Conservation (phyloP, 371 early-diverging fungal genomes). For the Mucor lusitanicus region DNA sequence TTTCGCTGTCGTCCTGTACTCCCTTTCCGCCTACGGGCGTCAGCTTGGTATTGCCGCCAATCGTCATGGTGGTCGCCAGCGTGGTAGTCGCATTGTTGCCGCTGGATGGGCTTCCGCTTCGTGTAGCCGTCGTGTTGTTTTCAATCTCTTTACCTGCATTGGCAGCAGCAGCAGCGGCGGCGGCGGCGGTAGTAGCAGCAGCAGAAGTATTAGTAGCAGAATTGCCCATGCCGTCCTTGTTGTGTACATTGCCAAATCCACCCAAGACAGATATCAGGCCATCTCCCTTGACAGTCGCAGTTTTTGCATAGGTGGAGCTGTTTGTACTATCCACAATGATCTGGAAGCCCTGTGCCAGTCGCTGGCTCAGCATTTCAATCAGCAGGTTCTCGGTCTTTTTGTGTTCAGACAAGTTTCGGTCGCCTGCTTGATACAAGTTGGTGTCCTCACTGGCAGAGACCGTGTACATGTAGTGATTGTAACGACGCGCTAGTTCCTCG, state of each 20-base stretch:
- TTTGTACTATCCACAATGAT: constrained; percentile 67
- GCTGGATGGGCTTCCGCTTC: constrained; percentile 11
- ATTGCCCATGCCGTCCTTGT: constrained; percentile 15
- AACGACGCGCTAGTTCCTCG: constrained; percentile 71
- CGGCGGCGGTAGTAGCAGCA: no score
- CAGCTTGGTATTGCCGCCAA: constrained; percentile 11
- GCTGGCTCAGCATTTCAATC: constrained; percentile 85
- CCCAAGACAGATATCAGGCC: constrained; percentile 9
- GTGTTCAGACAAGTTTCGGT: constrained; percentile 44
- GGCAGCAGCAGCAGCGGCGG: background rate
- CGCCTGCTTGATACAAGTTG: constrained; percentile 57
- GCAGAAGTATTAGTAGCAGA: background rate
- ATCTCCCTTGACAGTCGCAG: constrained; percentile 10
- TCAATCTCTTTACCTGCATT: constrained; percentile 11
- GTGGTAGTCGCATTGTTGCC: constrained; percentile 7
- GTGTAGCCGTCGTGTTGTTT: background rate
- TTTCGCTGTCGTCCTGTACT: constrained; percentile 26
- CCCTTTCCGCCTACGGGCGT: background rate
- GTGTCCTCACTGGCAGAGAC: constrained; percentile 74
- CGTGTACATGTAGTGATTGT: constrained; percentile 82
- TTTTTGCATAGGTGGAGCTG: constrained; percentile 23
- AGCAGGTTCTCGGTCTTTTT: constrained; percentile 70
- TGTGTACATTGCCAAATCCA: constrained; percentile 1
- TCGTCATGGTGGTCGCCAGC: constrained; percentile 3
- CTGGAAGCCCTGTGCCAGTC: constrained; percentile 94